These are phyloP conservation scores for Chimonanthus salicifolius DNA, from an alignment of 164 flowering plant species.

Conservation along the genomic window DNA sequence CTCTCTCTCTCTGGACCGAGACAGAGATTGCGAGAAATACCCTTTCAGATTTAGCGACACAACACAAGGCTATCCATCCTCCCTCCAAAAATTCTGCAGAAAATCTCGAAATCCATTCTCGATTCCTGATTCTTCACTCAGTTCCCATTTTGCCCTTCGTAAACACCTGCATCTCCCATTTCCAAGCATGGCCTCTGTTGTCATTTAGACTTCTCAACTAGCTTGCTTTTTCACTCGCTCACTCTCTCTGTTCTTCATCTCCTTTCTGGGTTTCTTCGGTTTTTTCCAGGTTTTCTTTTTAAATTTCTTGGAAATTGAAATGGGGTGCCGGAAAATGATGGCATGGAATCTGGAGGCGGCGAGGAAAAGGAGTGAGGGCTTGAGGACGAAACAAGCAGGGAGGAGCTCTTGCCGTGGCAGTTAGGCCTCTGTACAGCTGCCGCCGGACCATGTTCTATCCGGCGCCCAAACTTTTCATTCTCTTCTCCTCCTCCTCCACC, in stretches of 20 bases:
- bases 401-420: constrained; percentile 94
- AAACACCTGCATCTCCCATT: neutral
- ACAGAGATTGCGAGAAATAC: neutral
- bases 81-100: neutral
- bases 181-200: neutral
- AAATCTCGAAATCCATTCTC: neutral
- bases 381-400: constrained; percentile 94
- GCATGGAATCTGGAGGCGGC: constrained; percentile 59
- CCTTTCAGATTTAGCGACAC: neutral
- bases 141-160: neutral
- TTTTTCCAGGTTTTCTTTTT: neutral
- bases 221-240: neutral
- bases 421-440: constrained; percentile 31
- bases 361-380: constrained; percentile 81
- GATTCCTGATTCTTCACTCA: neutral
- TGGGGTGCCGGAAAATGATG: constrained; percentile 51
- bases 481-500: neutral
- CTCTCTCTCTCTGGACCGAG: neutral
- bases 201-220: neutral
- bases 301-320: constrained; percentile 17
- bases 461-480: neutral
- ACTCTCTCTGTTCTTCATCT: constrained; percentile 4
- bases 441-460: neutral
- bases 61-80: neutral
- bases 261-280: neutral